Evolutionary conservation across 2,329 filamentous ascomycete genomes (phyloP).

Genomic region (Xylaria sp.): DNA sequence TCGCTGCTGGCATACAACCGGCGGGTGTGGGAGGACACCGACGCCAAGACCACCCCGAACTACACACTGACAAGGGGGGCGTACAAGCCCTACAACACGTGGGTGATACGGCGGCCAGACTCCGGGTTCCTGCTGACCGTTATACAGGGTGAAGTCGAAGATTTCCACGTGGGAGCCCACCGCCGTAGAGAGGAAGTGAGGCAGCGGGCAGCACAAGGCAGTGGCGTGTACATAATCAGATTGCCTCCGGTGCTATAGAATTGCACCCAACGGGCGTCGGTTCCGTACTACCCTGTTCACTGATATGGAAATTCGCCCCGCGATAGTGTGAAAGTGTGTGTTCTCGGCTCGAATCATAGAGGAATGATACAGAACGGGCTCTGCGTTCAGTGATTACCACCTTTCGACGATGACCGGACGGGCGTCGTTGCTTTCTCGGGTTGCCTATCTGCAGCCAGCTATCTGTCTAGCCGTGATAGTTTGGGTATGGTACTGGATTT

Average conservation of each 20-base stretch:
- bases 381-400: too few species aligned
- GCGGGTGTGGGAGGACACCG: slow-evolving; percentile 74
- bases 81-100: slow-evolving; percentile 96
- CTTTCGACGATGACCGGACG: too few species aligned
- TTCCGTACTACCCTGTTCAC: not conserved
- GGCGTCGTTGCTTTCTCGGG: too few species aligned
- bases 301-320: not conserved
- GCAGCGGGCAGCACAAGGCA: not conserved
- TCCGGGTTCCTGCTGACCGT: slow-evolving; percentile 25
- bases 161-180: slow-evolving; percentile 55
- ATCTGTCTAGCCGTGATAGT: too few species aligned
- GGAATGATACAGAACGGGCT: too few species aligned
- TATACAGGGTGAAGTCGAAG: slow-evolving; percentile 55
- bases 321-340: too few species aligned
- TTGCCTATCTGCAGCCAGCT: too few species aligned
- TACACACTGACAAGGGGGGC: slow-evolving; percentile 75
- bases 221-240: slow-evolving; percentile 22
- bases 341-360: too few species aligned
- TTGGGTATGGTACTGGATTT: too few species aligned
- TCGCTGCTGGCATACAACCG: slow-evolving; percentile 67
- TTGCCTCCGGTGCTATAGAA: not conserved
- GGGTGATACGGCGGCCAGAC: slow-evolving; percentile 45
- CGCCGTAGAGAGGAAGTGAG: slow-evolving; percentile 35
- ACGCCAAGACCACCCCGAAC: slow-evolving; percentile 71
- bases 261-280: slow-evolving; percentile 4